Base-by-base conservation (phyloP, 805 yeast species). In the Grigorovia transvaalensis region DNA sequence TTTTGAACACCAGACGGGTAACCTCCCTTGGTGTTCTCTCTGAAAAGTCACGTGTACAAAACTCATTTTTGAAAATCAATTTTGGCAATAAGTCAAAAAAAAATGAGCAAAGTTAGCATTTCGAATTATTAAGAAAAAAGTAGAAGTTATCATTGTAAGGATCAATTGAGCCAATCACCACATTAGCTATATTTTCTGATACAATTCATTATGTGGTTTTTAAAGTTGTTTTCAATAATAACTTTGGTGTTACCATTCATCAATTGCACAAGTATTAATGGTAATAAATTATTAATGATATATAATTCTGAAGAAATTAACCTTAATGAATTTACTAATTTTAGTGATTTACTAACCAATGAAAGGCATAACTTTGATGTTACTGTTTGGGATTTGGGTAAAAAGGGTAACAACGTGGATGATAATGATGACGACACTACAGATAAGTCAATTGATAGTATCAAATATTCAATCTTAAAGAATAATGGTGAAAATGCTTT, bases 401-500 rank as follows among this genome's bases (percentile, higher is more conserved):
- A 45, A 8, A 29, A 33, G 5, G 20, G 12, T n/a, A 45, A 56
- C 13, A 53, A 62, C 2, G 30, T 48, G 3, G 44, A 49, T 17
- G 46, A 43, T 9, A 41, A 44, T 13, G 44, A 49, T 17, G 46
- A 43, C 9, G 29, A 44, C 7, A 38, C n/a, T 7, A 45, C 60
- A 6, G 17, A 12, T 15, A 8, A 38, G 4, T 38, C 42, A 44
- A 73, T 71, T 49, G 82, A 77, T 43, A 69, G 65, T 35, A 74
- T 75, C 54, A 48, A 65, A 12, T 82, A 73, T 59, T 38, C 42
- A 38, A 38, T 38, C 8, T 2, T 38, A 7, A 53, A 56, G 13
- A 62, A 61, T 43, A 73, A 71, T 49, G 82, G 77, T 44, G 69
- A 65, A 35, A 74, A 75, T 54, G 48, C 64, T 12, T 82, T 73